Percentiles rank a stretch among this genome's conserved stretches.
These are phyloP conservation scores for Clavariopsis aquatica DNA, from an alignment of 495 filamentous ascomycete species.

Conservation along the genomic window DNA sequence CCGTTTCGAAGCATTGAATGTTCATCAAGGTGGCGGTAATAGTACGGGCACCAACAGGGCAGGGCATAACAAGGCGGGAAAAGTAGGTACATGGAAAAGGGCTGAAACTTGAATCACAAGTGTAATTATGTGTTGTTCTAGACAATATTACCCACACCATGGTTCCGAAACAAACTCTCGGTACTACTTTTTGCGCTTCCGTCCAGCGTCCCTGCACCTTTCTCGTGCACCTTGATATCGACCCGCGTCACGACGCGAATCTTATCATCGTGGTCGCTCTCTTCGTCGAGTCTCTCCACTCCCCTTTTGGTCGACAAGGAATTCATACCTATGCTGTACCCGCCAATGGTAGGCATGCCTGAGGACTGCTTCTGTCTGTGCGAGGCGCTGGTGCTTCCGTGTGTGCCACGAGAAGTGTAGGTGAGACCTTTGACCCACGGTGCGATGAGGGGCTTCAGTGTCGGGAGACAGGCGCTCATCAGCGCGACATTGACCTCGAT, in stretches of 20 bases:
- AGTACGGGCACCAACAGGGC: too few species aligned
- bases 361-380: slow-evolving; percentile 3
- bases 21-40: too few species aligned
- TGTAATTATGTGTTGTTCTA: background rate
- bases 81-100: too few species aligned
- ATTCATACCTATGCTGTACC: slow-evolving; percentile 1
- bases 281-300: slow-evolving; percentile 9
- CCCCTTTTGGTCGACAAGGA: slow-evolving; percentile 4
- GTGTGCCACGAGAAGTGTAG: background rate
- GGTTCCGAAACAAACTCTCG: background rate
- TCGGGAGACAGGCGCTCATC: slow-evolving; percentile 42
- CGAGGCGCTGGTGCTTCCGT: slow-evolving; percentile 2
- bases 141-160: background rate
- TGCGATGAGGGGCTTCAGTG: slow-evolving; percentile 37
- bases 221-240: slow-evolving; percentile 11
- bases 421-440: slow-evolving; percentile 34
- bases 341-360: background rate
- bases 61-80: too few species aligned
- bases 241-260: slow-evolving; percentile 22
- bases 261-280: slow-evolving; percentile 4
- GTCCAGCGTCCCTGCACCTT: background rate
- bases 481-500: slow-evolving; percentile 41
- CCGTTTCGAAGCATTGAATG: too few species aligned
- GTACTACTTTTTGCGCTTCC: slow-evolving; percentile 16
- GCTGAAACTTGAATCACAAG: too few species aligned